These are phyloP conservation scores for Glycine tomentella DNA, from an alignment of 306 rosid species.

Conservation along the genomic window DNA sequence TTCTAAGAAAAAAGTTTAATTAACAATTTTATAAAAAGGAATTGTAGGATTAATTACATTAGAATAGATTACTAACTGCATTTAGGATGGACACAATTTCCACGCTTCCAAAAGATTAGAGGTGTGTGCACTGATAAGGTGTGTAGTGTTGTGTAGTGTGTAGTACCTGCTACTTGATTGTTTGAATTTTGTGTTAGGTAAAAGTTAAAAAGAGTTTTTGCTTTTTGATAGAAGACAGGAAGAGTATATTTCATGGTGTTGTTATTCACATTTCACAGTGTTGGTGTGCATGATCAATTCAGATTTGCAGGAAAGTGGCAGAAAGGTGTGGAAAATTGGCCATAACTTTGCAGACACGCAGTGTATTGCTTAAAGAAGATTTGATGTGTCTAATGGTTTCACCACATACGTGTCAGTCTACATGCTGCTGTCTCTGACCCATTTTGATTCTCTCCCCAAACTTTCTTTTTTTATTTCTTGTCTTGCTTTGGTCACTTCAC, in stretches of 20 bases:
- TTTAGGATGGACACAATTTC: not conserved
- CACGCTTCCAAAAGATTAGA: not conserved
- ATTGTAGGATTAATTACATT: not conserved
- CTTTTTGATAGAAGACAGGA: not conserved
- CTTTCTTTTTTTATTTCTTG: not conserved
- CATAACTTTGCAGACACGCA: constrained; percentile 33
- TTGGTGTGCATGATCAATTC: not conserved
- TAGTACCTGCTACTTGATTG: not conserved
- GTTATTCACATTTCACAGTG: not conserved
- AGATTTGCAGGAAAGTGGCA: constrained; percentile 24
- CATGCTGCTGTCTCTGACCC: constrained; percentile 34
- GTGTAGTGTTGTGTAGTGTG: not conserved
- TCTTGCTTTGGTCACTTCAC: too few relatives aligned
- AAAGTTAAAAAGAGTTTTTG: not conserved
- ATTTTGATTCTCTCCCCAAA: too few relatives aligned
- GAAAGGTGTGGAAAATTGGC: not conserved
- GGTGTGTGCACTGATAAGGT: not conserved
- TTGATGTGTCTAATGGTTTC: constrained; percentile 63
- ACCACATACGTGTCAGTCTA: constrained; percentile 56
- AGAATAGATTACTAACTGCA: too few relatives aligned
- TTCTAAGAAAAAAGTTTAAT: not conserved
- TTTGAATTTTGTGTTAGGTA: not conserved
- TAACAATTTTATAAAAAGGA: not conserved
- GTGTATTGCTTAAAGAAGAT: constrained; percentile 27
- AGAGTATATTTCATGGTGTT: constrained; percentile 13